Conservation (phyloP, 1,139 yeast species). For the Blastobotrys capitulatus region DNA sequence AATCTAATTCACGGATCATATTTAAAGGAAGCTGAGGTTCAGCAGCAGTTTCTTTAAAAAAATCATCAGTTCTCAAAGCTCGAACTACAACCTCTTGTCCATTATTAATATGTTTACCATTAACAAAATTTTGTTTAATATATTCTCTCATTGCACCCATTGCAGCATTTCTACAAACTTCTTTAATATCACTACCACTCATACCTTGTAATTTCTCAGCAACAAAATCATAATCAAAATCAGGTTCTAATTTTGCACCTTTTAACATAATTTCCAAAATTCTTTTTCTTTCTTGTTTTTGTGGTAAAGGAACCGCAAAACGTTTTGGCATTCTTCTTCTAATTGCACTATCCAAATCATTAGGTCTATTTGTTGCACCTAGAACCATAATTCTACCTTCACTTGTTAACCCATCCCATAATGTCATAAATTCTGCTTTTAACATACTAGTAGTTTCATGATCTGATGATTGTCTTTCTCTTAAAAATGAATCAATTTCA, state of each 20-base stretch:
- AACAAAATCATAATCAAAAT: conserved; percentile 57
- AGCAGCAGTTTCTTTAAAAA: conserved; percentile 28
- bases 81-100: conserved; percentile 33
- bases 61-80: conserved; percentile 37
- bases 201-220: conserved; percentile 65
- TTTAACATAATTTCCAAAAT: conserved; percentile 62
- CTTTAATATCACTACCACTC: conserved; percentile 90
- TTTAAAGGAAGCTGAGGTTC: conserved; percentile 23
- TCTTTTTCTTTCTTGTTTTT: conserved; percentile 57
- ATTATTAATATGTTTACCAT: conserved; percentile 26
- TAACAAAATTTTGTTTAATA: conserved; percentile 39
- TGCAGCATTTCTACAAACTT: conserved; percentile 90
- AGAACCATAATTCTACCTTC: conserved; percentile 79
- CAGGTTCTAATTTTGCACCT: conserved; percentile 50
- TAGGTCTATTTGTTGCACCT: conserved; percentile 93
- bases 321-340: conserved; percentile 90
- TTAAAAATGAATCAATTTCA: conserved; percentile 89
- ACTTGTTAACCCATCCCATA: conserved; percentile 88
- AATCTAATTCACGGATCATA: conserved; percentile 18
- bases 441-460: conserved; percentile 95
- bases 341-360: conserved; percentile 89
- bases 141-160: conserved; percentile 83
- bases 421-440: conserved; percentile 95
- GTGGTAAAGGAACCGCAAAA: conserved; percentile 75
- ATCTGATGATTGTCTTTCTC: conserved; percentile 80